Base-by-base conservation (phyloP, 2,329 filamentous ascomycete genomes). In the Phialemoniopsis sp. region DNA sequence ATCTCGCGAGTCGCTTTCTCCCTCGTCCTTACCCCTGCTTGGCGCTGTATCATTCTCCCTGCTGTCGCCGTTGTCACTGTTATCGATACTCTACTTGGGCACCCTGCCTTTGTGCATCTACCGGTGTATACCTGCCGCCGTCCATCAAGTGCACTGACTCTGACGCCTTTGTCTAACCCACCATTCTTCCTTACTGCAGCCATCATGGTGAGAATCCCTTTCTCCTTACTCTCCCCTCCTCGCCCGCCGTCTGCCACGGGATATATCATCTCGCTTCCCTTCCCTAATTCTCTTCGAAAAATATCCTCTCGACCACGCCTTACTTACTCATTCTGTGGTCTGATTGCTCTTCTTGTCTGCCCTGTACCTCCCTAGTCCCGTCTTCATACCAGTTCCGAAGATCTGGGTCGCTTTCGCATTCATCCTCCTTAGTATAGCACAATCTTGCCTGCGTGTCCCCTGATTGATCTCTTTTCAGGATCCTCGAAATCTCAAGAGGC, bases 121-220 rank as follows among this genome's bases (percentile, higher is more conserved):
- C 34, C 13, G n/a, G 16, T 28, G 34, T 34, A 37, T 35, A 29
- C 29, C 36, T 32, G 39, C 41, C 45, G 46, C 46, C 34, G 40
- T 40, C 38, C 34, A 34, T 30, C 16, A 47, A 43, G 36, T 46
- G 49, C 43, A 42, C 40, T 29, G 41, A 44, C 55, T 51, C 53
- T 52, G 53, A 52, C 52, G 45, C 49, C 46, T 55, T 47, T 59
- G 58, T 61, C 56, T 53, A 55, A 58, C 60, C 56, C 56, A 60
- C 55, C 56, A 58, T 60, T 28, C 21, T 7, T 26, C 10, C 34
- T 53, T 60, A 53, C 59, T 51, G 57, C 58, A 59, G 55, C 60
- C 58, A 68, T 59, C 56, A 73, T 73, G 70, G 70, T 73, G 71
- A 72, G 70, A 57, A 49, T 50, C 38, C 50, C 34, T 46, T 41